Base-by-base conservation (phyloP, 1,284 basidiomycete genomes). In the Microstroma glucosiphilum region DNA sequence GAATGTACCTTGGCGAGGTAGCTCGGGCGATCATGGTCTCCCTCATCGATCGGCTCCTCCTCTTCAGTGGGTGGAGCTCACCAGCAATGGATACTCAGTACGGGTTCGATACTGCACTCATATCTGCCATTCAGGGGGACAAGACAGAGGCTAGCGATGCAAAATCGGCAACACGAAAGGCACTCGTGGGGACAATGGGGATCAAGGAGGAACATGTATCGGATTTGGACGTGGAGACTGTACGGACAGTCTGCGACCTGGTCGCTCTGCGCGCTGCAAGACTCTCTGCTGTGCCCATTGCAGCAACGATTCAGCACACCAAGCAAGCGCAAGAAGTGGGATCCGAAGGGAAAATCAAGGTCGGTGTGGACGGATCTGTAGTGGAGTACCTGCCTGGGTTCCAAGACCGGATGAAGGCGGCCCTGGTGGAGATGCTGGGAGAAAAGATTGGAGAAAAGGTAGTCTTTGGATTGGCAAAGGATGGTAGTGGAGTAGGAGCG, bases 1-100 rank as follows among this genome's bases (percentile, higher is more conserved):
- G 96, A 64, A 97, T 98, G 93, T 81, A 98, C 81, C 86, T 97
- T 46, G 94, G 94, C 63, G 94, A 98, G 81, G 86, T 97, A 69
- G 86, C 88, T 21, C 88, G 94, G 57, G 89, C 90, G 74, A 83
- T 96, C 66, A 83, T 97, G 56, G 83, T 94, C 37, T 85, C 91
- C 64, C 83, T 98, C 65, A 84, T 97, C 72, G 94, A 97, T 78
- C 86, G 79, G 55, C 79, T 81, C 25, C 67, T 83, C 19, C 83
- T 97, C 37, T 96, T 98, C 81, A 81, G 83, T 62, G 94, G 96
- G 2, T 86, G 85, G 71, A 87, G 88, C 0, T 89, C 89, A 6
- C 66, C 81, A 0, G 76, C 81, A 8, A 79, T 98, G 66, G 96
- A 97, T 82, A 85, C 83, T 41, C 92, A 96, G 73, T 97, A 96